Evolutionary conservation across 225 moss, liverwort and hornwort genomes (phyloP), one percentile per base, ranked within the genome.

Genomic region (Marchantia polymorpha): DNA sequence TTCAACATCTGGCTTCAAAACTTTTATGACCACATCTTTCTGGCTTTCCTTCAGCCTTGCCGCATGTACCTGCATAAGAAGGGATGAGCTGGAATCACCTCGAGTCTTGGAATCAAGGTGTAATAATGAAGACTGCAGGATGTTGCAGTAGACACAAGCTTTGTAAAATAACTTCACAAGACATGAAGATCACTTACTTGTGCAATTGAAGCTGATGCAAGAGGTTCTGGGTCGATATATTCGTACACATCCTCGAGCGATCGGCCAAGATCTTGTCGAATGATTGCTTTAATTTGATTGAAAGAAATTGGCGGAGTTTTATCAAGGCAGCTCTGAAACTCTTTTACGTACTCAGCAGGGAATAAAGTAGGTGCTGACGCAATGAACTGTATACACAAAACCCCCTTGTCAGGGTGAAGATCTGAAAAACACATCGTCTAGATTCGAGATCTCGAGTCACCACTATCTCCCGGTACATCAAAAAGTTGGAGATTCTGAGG

Each of bases 291-390:
- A 26, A 97, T 90, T 22, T 88, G 83, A 69, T 89, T 86, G 64
- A 92, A 97, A 17, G 97, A 85, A 63, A 97, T 79, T 0, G 93
- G 87, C 56, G 92, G 94, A 30, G 97, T 91, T 86, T 80, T 91
- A 85, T 97, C 97, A 22, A 97, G 90, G 85, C 93, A 97, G 64
- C 91, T 93, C 74, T 97, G 97, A 85, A 94, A 97, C 83, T 97
- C 97, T 85, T 90, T 92, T 74, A 97, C 94, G 73, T 94, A 97
- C 64, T 97, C 97, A 31, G 93, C 91, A 78, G 94, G 94, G 76
- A 97, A 97, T 77, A 97, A 80, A 19, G 94, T 94, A 27, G 97
- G 97, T 17, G 97, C 92, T 65, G 94, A 94, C 69, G 94, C 94
- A 87, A 97, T 92, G 82, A 97, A 90, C 96, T 96, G 77, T 53